Base-by-base conservation (phyloP, 75 land plant species). In the Azolla pinnata region DNA sequence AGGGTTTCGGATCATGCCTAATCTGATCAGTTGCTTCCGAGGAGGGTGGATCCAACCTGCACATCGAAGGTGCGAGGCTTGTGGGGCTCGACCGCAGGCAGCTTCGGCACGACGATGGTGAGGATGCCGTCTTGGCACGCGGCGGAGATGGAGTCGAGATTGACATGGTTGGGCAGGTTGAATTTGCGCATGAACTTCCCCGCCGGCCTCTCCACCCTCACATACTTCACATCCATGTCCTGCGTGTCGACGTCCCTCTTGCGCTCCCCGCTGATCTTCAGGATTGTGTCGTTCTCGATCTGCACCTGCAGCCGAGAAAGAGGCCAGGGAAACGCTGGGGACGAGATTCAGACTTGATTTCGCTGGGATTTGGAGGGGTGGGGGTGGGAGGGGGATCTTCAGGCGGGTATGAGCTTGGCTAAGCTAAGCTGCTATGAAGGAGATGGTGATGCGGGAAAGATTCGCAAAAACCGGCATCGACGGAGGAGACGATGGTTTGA, bases 251-350 rank as follows among this genome's bases (percentile, higher is more conserved):
- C 74, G 16, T 82, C 83, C 51, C 79, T 30, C 75, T 79, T 82
- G 19, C 83, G 47, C 70, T 68, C 79, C 12, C 86, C 80, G 29
- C 83, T 83, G 35, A 80, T 73, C 54, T 63, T 66, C 66, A 83
- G 65, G 20, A 77, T 69, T 35, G 69, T 83, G 29, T 74, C 81
- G 38, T 77, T 75, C 70, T 83, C 87, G 31, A 83, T 76, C 70
- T 74, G 87, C 38, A 83, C 87, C 78, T 71, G 61, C 17, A 46
- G 21, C 49, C 42, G 42, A 38, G 42, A 38, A 14, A 38, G 42
- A 38, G 42, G 14, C 10, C 7, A 14, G 14, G 42, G 14, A 14
- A 38, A 14, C 7, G 42, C 7, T 7, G 14, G 42, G 14, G 42
- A 38, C 7, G 14, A n/a, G n/a, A n/a, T n/a, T n/a, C n/a, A n/a